Base-by-base conservation (phyloP, 352 stramenopile genomes). In the Phytopythium boreale region DNA sequence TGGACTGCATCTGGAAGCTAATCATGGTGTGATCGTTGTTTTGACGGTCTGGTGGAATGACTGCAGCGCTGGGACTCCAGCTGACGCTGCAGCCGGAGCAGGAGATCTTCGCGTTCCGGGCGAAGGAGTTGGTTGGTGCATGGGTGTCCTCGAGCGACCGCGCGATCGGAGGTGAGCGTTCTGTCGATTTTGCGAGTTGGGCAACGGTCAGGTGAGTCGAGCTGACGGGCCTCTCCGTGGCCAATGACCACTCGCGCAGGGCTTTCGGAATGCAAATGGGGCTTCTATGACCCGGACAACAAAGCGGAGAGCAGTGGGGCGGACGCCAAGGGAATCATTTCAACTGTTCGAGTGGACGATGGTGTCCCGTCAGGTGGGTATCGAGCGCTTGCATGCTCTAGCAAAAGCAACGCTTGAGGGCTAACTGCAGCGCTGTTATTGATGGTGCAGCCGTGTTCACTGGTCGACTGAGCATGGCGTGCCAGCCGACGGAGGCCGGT, bases 111-210 rank as follows among this genome's bases (percentile, higher is more conserved):
- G 60, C 86, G 11, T 95, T 95, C 64, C 76, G 76, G 29, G 75
- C 67, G n/a, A 80, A 79, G 53, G 70, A 83, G 9, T 66, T 73
- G 0, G 74, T 81, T 17, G 67, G 66, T 2, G 75, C 84, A 19
- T 95, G 87, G 87, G 80, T 89, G 44, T 73, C 78, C 9, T 92
- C 83, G 3, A 93, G 82, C 43, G 87, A 95, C 53, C 75, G 77
- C 49, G 87, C 84, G 0, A 95, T 95, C 62, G 87, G 87, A 79
- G 87, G 87, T 93, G 57, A 14, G 65, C 6, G 15, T 37, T 56
- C 26, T 15, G 10, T 15, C 36, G 44, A 47, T 57, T 20, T 58
- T 68, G 29, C 36, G 55, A 63, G 58, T 46, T 50, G 11, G 24
- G 46, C 24, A 22, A 29, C 36, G 37, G 2, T 41, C 53, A 29